Evolutionary conservation across 2,329 filamentous ascomycete species (phyloP).

Genomic region (Orbilia blumenaviensis): DNA sequence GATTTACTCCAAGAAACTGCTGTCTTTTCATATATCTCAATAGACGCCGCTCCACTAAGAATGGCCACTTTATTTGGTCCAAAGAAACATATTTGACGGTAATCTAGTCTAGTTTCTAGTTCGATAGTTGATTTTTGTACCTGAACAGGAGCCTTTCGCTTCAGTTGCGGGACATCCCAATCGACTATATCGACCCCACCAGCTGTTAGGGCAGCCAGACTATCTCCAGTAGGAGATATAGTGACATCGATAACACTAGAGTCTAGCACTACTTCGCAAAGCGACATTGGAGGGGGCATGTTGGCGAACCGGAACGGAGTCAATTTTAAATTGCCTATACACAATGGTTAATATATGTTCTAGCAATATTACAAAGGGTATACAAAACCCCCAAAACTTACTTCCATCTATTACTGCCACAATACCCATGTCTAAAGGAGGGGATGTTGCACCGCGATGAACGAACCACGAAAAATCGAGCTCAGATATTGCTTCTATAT

Average conservation of each 20-base stretch:
- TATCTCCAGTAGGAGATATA: slow-evolving; percentile 72
- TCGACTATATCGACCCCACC: slow-evolving; percentile 73
- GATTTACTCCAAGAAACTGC: slow-evolving; percentile 12
- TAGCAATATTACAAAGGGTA: slow-evolving; percentile 46
- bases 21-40: slow-evolving; percentile 27
- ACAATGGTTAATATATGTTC: slow-evolving; percentile 37
- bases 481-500: slow-evolving; percentile 29
- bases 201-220: slow-evolving; percentile 77
- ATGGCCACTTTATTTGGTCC: slow-evolving; percentile 55
- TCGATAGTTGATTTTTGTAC: slow-evolving; percentile 40
- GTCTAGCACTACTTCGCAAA: slow-evolving; percentile 74
- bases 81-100: slow-evolving; percentile 60
- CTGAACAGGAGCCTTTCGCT: slow-evolving; percentile 18
- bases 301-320: slow-evolving; percentile 86
- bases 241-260: slow-evolving; percentile 77
- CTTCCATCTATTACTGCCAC: slow-evolving; percentile 86
- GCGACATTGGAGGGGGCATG: slow-evolving; percentile 90
- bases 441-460: slow-evolving; percentile 60
- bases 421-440: slow-evolving; percentile 78
- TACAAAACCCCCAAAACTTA: slow-evolving; percentile 60
- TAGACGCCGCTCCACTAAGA: slow-evolving; percentile 4
- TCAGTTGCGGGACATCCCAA: slow-evolving; percentile 65
- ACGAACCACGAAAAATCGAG: slow-evolving; percentile 72
- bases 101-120: slow-evolving; percentile 50
- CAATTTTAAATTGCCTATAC: slow-evolving; percentile 73